Evolutionary conservation across 257 asterid genomes (phyloP), one percentile per base, ranked within the genome.

Genomic region (Plectranthus barbatus): DNA sequence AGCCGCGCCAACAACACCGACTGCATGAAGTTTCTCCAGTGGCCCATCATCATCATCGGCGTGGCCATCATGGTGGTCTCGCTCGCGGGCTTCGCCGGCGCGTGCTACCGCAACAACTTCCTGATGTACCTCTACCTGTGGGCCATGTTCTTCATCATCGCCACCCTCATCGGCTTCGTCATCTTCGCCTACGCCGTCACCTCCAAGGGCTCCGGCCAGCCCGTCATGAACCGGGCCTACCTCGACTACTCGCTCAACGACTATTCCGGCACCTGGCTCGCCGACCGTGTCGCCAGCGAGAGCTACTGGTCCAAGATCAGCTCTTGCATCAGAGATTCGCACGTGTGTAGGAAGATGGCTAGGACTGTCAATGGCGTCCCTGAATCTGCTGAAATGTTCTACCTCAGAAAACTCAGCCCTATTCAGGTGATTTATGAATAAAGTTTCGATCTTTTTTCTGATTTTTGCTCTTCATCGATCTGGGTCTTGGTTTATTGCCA

Each of bases 1-100:
- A 79, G 80, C 80, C 87, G 87, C 24, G 96, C 98, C 15, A 86
- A 84, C 88, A 84, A 77, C 84, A 88, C 95, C 66, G 98, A 91
- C 74, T 91, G 98, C 69, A 26, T 91, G 66, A 79, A 72, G 29
- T 91, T 91, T 80, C 94, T 91, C 17, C 98, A 91, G 76, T 91
- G 98, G 96, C 98, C 98, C 0, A 10, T 91, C 55, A 84, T 91
- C 40, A 55, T 84, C 13, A 86, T 91, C 69, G 98, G 96, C 4
- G 73, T 76, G 8, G 63, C 96, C 6, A 86, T 91, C 65, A 84
- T 91, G 91, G 87, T 86, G 3, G 94, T 91, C 56, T 88, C 98
- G 1, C 81, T 91, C 15, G 95, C 96, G 17, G 98, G 96, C 0
- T 76, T 91, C 62, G 98, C 88, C 26, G 98, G 98, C 63, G 76